phyloP scores from a whole-genome alignment of 352 stramenopile genomes.

The Globisporangium heterothallicum region DNA sequence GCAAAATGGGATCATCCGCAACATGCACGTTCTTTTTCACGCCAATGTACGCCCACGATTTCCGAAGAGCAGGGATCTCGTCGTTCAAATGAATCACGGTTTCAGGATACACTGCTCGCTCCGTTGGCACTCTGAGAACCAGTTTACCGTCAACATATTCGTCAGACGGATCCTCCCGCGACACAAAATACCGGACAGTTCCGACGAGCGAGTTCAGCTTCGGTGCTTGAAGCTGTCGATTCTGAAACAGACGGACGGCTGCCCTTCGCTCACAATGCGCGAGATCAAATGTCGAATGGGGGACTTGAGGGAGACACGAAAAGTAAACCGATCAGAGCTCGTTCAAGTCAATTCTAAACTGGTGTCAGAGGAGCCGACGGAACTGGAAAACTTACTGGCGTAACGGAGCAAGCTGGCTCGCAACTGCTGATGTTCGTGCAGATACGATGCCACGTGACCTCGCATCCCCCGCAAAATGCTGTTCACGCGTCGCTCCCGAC shows the following conservation, averaged over 20 bases:
- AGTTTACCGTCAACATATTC: background rate
- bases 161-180: constrained; percentile 10
- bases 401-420: constrained; percentile 4
- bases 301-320: background rate
- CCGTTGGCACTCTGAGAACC: background rate
- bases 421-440: constrained; percentile 5
- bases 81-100: constrained; percentile 45
- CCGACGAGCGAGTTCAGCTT: constrained; percentile 34
- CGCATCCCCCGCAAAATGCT: constrained; percentile 12
- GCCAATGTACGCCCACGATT: constrained; percentile 59
- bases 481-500: constrained; percentile 11
- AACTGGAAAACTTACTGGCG: constrained; percentile 9
- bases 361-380: background rate
- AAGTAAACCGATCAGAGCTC: background rate
- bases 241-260: constrained; percentile 21
- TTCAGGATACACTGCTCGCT: constrained; percentile 30
- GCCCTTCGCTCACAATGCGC: constrained; percentile 23
- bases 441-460: constrained; percentile 8
- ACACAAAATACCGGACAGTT: constrained; percentile 31
- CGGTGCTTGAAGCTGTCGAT: constrained; percentile 5
- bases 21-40: constrained; percentile 69
- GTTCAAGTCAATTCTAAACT: background rate
- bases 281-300: constrained; percentile 13
- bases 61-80: constrained; percentile 38
- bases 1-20: constrained; percentile 80